These are phyloP conservation scores for Hypoxylon sp. DNA, from an alignment of 2,329 filamentous ascomycete genomes.

Conservation along the genomic window DNA sequence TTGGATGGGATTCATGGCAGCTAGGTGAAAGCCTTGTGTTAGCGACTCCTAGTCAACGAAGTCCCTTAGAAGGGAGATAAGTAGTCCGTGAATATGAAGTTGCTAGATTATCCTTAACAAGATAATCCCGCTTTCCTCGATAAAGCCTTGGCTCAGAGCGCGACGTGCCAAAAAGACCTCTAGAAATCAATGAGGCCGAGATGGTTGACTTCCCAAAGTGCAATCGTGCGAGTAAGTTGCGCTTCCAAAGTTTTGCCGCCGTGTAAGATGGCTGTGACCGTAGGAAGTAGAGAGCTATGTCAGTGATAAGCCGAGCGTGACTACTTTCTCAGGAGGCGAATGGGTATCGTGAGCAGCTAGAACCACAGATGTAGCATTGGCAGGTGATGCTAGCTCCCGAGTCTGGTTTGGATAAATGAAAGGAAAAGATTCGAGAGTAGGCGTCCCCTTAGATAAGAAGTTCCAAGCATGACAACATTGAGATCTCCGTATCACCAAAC, in stretches of 20 bases:
- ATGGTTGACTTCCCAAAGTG: not conserved
- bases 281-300: not conserved
- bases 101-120: not conserved
- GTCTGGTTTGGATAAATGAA: constrained; percentile 2
- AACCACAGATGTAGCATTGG: constrained; percentile 1
- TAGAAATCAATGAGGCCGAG: not conserved
- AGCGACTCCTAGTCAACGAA: not conserved
- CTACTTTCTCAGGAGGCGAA: constrained; percentile 14
- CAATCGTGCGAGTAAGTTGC: constrained; percentile 1
- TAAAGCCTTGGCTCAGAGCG: not conserved
- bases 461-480: constrained; percentile 12
- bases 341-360: constrained; percentile 11
- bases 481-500: constrained; percentile 10
- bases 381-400: constrained; percentile 6
- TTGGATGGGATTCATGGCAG: constrained; percentile 42
- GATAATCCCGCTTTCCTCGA: not conserved
- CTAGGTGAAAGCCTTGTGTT: not conserved
- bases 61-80: not conserved
- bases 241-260: constrained; percentile 1
- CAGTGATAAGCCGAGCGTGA: constrained; percentile 23
- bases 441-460: constrained; percentile 26
- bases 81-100: not conserved
- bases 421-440: constrained; percentile 17
- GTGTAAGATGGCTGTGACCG: constrained; percentile 12
- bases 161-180: not conserved